Percentiles rank a stretch among this genome's conserved stretches.
Evolutionary conservation across 768 basidiomycete species (phyloP).

Genomic region (Leccinum pellstonianum): DNA sequence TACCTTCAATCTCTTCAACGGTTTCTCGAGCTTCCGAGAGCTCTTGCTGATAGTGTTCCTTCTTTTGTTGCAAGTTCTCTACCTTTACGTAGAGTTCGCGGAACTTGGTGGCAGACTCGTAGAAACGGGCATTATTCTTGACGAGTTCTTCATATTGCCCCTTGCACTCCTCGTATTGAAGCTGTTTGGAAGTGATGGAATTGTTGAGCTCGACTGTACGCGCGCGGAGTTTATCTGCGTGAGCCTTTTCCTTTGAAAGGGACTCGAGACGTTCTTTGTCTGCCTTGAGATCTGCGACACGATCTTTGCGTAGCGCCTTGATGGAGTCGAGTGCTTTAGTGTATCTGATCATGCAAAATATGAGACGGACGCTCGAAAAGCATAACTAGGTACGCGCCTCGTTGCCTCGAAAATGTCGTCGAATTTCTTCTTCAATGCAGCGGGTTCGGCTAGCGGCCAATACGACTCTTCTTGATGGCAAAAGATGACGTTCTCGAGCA

Average conservation of each 20-base stretch:
- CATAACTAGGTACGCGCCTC: slow-evolving; percentile 48
- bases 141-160: slow-evolving; percentile 62
- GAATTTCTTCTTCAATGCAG: slow-evolving; percentile 95
- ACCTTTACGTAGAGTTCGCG: slow-evolving; percentile 78
- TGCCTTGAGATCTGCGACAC: slow-evolving; percentile 84
- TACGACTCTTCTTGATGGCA: slow-evolving; percentile 99
- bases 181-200: slow-evolving; percentile 65
- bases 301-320: slow-evolving; percentile 87
- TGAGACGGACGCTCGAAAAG: neutral
- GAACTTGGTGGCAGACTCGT: slow-evolving; percentile 82
- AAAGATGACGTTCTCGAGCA: slow-evolving; percentile 98
- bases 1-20: slow-evolving; percentile 66
- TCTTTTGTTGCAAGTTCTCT: slow-evolving; percentile 60
- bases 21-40: slow-evolving; percentile 61
- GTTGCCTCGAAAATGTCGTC: slow-evolving; percentile 99
- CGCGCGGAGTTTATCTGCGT: slow-evolving; percentile 77
- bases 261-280: slow-evolving; percentile 85
- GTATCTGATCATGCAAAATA: slow-evolving; percentile 60
- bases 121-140: slow-evolving; percentile 72
- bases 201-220: slow-evolving; percentile 62
- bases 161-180: slow-evolving; percentile 71
- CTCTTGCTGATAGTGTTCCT: slow-evolving; percentile 59
- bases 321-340: slow-evolving; percentile 96
- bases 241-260: slow-evolving; percentile 77
- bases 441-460: slow-evolving; percentile 93